Base-by-base conservation (phyloP, 805 yeast genomes). In the Zygoascus bituminiphila region DNA sequence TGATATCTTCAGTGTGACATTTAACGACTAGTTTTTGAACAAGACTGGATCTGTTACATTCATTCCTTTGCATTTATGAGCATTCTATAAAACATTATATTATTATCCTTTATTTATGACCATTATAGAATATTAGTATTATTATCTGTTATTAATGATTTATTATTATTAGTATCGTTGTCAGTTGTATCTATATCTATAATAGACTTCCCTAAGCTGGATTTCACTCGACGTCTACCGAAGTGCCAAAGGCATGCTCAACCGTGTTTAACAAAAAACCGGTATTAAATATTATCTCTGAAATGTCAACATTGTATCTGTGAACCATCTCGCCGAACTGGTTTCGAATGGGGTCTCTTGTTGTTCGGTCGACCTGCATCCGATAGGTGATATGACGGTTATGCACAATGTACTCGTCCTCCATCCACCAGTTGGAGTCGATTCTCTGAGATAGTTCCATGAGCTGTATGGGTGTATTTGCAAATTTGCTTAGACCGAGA, bases 361-460 rank as follows among this genome's bases (percentile, higher is more conserved):
- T 48, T n/a, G 29, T 29, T 22, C 46, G 14, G 9, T 37, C 35
- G 14, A 53, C 52, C 33, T 41, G 43, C 19, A 53, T 19, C 24
- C 47, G 38, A 40, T 40, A 53, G 7, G 54, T 45, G 7, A 53
- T 25, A 22, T 45, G 42, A 6, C 31, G 44, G 35, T 53, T 41
- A 40, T 48, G 56, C 19, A 53, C 50, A 15, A 53, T 17, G 35
- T 45, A 44, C 33, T 48, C 54, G 23, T 48, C 47, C 15, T 51
- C 54, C 23, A 20, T 15, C 29, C 47, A 35, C 56, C 56, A 53
- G 17, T 46, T 46, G 7, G 44, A 43, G 40, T 53, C 50, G 14
- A 53, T 51, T 22, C 52, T 39, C 44, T 53, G 56, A 19, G 33
- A 20, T 19, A 24, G 35, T 19, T 38, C 20, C 31, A 49, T 7